These are phyloP conservation scores for Hyphopichia buzzinii DNA, from an alignment of 1,139 yeast genomes.

Conservation along the genomic window DNA sequence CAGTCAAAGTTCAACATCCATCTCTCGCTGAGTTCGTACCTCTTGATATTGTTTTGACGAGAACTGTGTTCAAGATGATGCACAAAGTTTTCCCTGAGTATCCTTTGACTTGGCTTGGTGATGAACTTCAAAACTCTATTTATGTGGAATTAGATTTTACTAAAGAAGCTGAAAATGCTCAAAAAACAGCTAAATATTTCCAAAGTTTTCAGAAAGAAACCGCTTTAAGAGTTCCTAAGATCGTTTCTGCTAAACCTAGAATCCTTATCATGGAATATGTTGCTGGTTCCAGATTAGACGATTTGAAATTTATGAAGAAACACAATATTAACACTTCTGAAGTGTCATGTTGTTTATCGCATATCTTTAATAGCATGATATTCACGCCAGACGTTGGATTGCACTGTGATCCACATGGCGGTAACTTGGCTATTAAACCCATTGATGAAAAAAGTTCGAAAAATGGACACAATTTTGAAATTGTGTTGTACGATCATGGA, in stretches of 20 bases:
- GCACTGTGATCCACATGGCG: conserved; percentile 99
- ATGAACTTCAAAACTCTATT: conserved; percentile 82
- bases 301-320: conserved; percentile 58
- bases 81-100: conserved; percentile 87
- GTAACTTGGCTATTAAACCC: conserved; percentile 80
- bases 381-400: conserved; percentile 88
- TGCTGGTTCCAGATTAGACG: conserved; percentile 80
- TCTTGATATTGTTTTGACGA: conserved; percentile 76
- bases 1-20: conserved; percentile 95
- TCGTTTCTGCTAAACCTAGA: conserved; percentile 64
- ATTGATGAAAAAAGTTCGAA: conserved; percentile 18
- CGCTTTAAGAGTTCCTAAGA: conserved; percentile 75
- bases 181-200: conserved; percentile 66
- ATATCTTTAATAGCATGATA: conserved; percentile 91
- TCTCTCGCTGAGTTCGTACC: conserved; percentile 85
- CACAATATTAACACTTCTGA: conserved; percentile 71
- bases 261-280: conserved; percentile 87
- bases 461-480: conserved; percentile 79
- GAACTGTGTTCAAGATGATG: conserved; percentile 70
- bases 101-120: conserved; percentile 91
- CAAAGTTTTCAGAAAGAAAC: conserved; percentile 54
- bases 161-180: conserved; percentile 82
- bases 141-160: conserved; percentile 85
- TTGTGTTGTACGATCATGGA: conserved; percentile 92
- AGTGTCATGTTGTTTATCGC: conserved; percentile 83